phyloP scores from a whole-genome alignment of 139 green algal species.

The Chlamydomonas schloesseri region DNA sequence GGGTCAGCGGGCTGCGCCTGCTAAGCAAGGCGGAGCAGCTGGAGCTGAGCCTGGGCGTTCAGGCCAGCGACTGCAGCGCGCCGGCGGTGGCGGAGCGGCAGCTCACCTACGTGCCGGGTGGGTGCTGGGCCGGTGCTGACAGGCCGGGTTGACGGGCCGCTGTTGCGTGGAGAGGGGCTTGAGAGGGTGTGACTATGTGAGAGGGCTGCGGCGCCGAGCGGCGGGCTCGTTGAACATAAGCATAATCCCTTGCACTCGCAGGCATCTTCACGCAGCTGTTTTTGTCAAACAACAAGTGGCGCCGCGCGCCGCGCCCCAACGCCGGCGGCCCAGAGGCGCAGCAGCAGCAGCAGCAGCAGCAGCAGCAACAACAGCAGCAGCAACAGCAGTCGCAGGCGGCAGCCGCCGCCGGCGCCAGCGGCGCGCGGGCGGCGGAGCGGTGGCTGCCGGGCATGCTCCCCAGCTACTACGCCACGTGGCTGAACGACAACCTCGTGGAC shows the following conservation, averaged over 20 bases:
- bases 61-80: conserved; percentile 21
- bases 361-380: background rate
- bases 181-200: too few relatives aligned
- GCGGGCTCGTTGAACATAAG: too few relatives aligned
- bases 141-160: too few relatives aligned
- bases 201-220: too few relatives aligned
- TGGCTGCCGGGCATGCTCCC: conserved; percentile 37
- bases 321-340: background rate
- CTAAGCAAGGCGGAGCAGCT: conserved; percentile 38
- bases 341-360: background rate
- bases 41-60: conserved; percentile 23
- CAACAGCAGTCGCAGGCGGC: background rate
- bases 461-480: conserved; percentile 31
- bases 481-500: conserved; percentile 33
- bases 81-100: background rate
- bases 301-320: background rate
- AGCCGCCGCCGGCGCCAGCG: too few relatives aligned
- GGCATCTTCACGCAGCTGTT: conserved; percentile 22
- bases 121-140: background rate
- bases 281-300: conserved; percentile 20
- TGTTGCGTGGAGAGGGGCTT: too few relatives aligned
- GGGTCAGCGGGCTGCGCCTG: conserved; percentile 9
- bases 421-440: background rate
- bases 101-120: conserved; percentile 31
- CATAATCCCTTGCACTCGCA: background rate